Evolutionary conservation across 2,329 filamentous ascomycete species (phyloP), one percentile per base, ranked within the genome.

Genomic region (Rhinocladiella mackenziei): DNA sequence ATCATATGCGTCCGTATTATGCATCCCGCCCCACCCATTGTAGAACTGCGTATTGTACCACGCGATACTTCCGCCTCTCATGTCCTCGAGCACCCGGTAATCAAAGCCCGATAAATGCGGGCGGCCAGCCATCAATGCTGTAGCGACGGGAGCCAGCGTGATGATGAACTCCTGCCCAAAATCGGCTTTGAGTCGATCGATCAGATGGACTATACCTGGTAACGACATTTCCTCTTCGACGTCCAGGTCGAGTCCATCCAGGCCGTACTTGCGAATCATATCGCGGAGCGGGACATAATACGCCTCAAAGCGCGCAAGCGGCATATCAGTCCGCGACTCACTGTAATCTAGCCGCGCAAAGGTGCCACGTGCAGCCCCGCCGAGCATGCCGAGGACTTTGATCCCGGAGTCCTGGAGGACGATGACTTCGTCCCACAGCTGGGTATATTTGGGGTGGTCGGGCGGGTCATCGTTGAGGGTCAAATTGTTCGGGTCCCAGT

Each of bases 1-100:
- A 15, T 64, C 65, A 51, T 71, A 72, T 54, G 68, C 64, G 9
- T 60, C 60, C 1, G 66, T 62, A 44, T 74, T 72, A 19, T 73
- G 68, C 1, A 81, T 78, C 36, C 80, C 79, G 6, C 87, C 87
- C 82, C 87, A 96, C 1, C 88, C 88, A 60, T 86, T 92, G 72
- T 96, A 96, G 65, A 95, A 94, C 61, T 96, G 89, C 4, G 83
- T 75, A 61, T 95, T 95, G 64, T 95, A 95, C 80, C 88, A 96
- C 2, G 75, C 74, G 19, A 95, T 84, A 31, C 83, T 75, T 11
- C 64, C 65, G 1, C 83, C 82, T 4, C 78, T 73, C 63, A 78
- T 74, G 8, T 75, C 72, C 61, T 94, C 87, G 2, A 96, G 74
- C 8, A 80, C 72, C 32, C 80, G 73, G 64, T 95, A 95, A 61